Base-by-base conservation (phyloP, 73 alveolate genomes). In the Breviolum minutum region DNA sequence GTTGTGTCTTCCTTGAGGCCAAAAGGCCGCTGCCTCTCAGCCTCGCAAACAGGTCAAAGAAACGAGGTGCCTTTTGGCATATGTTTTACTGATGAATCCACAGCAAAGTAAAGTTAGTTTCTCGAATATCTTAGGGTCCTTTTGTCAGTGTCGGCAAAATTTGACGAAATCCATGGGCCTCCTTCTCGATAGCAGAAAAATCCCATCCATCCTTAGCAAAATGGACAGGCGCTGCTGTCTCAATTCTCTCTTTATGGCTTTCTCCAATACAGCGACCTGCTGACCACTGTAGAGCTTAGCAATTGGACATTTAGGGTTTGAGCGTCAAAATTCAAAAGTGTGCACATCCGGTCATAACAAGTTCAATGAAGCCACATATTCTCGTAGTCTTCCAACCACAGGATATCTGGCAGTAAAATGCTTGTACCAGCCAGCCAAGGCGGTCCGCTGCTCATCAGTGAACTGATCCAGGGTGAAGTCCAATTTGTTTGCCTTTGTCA, bases 341-440 rank as follows among this genome's bases (percentile, higher is more conserved):
- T 69, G 79, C 26, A 24, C 19, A 24, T 24, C 19, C 26, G 79
- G 26, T 24, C 27, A 4, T 19, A 2, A 14, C 30, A 54, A 20
- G 61, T 40, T 40, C 77, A 68, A 68, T 17, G n/a, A 70, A 30
- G 96, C 20, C n/a, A 40, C 96, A 66, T 89, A 89, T 77, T 92
- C 98, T 7, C 80, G 74, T 14, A 92, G 98, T 26, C 98, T 61
- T 48, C 98, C 98, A 64, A 92, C 98, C 24, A 92, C 98, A 24
- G 98, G 98, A 76, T 92, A 92, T 61, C 81, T 71, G 64, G 74
- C 77, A 60, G 98, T 92, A 48, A 92, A 92, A 89, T 92, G 98
- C 76, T 76, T 92, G 90, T 76, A 92, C 98, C 98, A 92, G 76
- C 98, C 98, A 61, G 98, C 98, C 54, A 92, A 68, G 8, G 98